Evolutionary conservation across 257 asterid species (phyloP), one percentile per base, ranked within the genome.

Genomic region (Datura wrightii): DNA sequence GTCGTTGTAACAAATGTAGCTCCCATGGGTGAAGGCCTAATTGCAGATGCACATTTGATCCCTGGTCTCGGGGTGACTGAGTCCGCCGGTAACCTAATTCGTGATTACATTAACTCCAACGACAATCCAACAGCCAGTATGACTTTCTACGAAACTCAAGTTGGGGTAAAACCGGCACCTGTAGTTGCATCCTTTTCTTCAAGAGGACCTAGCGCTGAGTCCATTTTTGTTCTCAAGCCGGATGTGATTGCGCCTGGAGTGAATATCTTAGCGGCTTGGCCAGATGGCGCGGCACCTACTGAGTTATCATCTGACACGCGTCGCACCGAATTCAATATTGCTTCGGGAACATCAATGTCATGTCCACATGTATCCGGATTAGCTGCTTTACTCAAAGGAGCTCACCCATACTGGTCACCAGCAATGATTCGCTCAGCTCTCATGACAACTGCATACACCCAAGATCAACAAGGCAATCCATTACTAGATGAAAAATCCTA

Each of bases 401-500:
- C 97, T 42, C 99, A 94, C 86, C 95, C 94, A 1, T 97, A 92
- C 52, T 96, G 99, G 99, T 92, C 98, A 0, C 98, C 98, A n/a
- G 98, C 98, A 2, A 94, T 95, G 98, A 90, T 94, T 50, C 88
- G 94, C 0, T 95, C 99, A 2, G 98, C 99, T 42, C 84, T 95
- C 66, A 95, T 95, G 99, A 95, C 97, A 18, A 94, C 99, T 1
- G 94, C 98, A 4, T 92, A 93, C 87, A 87, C 86, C 36, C 67
- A 80, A 3, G 93, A 92, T 81, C 79, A 11, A 8, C 85, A 88
- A 2, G 97, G 94, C n/a, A 89, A 90, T 46, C 88, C 90, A 0
- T 60, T 95, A 19, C 86, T 93, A 3, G 98, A 95, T 46, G 97
- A 95, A 83, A 90, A 84, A 84, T 79, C 93, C 0, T 90, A 93